Evolutionary conservation across 345 rosid species (phyloP), one percentile per base, ranked within the genome.

Genomic region (Camelina sativa): DNA sequence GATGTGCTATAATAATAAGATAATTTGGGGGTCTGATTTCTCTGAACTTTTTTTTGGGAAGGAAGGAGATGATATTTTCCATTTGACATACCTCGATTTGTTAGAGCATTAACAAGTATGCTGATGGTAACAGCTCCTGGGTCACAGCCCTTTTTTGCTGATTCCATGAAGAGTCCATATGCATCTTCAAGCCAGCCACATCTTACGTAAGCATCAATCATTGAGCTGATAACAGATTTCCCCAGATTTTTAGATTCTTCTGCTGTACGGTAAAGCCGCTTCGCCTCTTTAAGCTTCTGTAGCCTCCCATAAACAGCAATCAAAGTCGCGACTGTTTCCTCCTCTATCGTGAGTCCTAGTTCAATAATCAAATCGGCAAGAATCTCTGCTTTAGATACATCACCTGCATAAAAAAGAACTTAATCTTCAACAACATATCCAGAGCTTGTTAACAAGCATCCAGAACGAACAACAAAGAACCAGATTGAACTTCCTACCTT

Each of bases 51-150:
- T 19, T 41, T 6, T 34, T 12, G 22, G 19, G 52, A 48, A 58
- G 3, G 38, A 68, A 68, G 38, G 68, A 60, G 62, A 52, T 60
- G 35, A 25, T 15, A 11, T 11, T 22, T 65, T 32, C 8, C 22
- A 20, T 6, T n/a, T 71, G 65, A 47, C 81, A 65, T 89, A 90
- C 97, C 92, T 67, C 53, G 72, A 65, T 81, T 83, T 59, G 96
- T 82, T 76, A 92, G 75, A 48, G 91, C 82, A 78, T 89, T 87
- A 78, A 90, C 97, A 41, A 87, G 76, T 40, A 85, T 84, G 84
- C 96, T 83, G 65, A 87, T 63, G 55, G 87, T 76, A 78, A 92
- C 86, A 75, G 88, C 84, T 62, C 82, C 85, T 19, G 77, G 80
- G 73, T 80, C 68, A 46, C 74, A 77, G 47, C 84, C 89, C 55